Base-by-base conservation (phyloP, 495 filamentous ascomycete species). In the Aspergillus mulundensis region DNA sequence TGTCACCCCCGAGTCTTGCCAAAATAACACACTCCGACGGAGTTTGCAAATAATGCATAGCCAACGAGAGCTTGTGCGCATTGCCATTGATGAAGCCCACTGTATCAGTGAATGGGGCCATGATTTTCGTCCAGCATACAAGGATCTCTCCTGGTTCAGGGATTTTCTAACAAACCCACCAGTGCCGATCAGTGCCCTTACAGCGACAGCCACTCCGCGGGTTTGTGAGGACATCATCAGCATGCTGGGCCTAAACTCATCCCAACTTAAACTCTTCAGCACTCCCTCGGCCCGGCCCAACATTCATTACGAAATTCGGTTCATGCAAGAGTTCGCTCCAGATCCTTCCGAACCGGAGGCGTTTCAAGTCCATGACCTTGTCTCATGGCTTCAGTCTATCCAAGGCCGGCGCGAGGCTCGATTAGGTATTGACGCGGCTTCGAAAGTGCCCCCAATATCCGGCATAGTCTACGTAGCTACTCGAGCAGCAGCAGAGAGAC, bases 71-170 rank as follows among this genome's bases (percentile, higher is more conserved):
- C 81, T 97, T 5, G 83, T 86, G 11, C 84, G 93, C 10, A 83
- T 97, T 60, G 93, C 86, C 42, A 85, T 97, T 44, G 93, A 97
- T 70, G 93, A 97, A 73, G 93, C 93, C 14, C 93, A 97, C 67
- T 97, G 93, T 67, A 96, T 97, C 59, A 92, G 87, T 10, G 92
- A 97, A 84, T 97, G 93, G 93, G 93, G 93, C 16, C 92, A 97
- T 67, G 93, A 97, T 68, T 97, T 97, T 64, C 87, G 93, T n/a
- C 88, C 87, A 16, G 86, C 90, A 30, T 97, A 96, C 71, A 89
- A 90, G 61, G 80, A 86, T 21, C 81, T 97, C n/a, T 84, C 84
- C 7, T 96, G 88, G 84, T 95, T 97, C 75, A 89, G 87, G 57
- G 76, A 80, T 24, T 83, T 83, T 19, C 77, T 85, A 16, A 83